Percentiles rank a stretch among this genome's conserved stretches.
phyloP scores from a whole-genome alignment of 768 basidiomycete genomes.

The Gymnopilus junonius region DNA sequence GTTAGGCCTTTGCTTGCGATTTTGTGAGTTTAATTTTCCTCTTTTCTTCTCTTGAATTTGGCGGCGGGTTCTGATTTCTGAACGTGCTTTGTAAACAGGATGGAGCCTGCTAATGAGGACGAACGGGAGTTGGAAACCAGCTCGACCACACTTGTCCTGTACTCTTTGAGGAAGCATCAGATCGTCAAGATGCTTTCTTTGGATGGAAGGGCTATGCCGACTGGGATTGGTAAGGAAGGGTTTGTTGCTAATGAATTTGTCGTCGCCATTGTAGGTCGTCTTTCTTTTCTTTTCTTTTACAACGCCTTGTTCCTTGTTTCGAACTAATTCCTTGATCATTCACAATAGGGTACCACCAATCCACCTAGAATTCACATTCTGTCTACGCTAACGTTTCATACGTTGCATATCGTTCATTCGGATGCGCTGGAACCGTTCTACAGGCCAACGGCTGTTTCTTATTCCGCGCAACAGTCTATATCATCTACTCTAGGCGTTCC shows the following conservation, averaged over 20 bases:
- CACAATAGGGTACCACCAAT: constrained; percentile 54
- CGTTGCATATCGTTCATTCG: constrained; percentile 53
- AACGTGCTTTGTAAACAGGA: constrained; percentile 3
- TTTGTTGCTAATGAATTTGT: constrained; percentile 53
- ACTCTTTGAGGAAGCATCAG: constrained; percentile 43
- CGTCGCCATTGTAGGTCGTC: constrained; percentile 63
- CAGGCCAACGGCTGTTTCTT: not conserved
- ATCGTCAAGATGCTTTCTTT: constrained; percentile 52
- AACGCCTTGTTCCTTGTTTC: no score
- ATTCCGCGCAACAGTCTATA: constrained; percentile 1
- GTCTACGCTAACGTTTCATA: constrained; percentile 55
- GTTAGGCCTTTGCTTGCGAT: constrained; percentile 37
- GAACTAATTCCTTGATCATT: not conserved
- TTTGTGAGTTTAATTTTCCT: constrained; percentile 40
- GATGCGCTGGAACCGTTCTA: constrained; percentile 47
- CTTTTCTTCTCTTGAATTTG: constrained; percentile 27
- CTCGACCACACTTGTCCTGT: constrained; percentile 31
- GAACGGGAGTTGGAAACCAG: constrained; percentile 7
- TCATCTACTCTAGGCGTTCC: not conserved
- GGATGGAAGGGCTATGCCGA: constrained; percentile 34
- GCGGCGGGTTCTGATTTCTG: constrained; percentile 28
- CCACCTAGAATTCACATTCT: constrained; percentile 61
- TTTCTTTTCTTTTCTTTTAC: not conserved
- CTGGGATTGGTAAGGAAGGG: constrained; percentile 20
- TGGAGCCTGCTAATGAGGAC: constrained; percentile 20